phyloP scores from a whole-genome alignment of 2,329 filamentous ascomycete genomes.

The Massarina eburnea region DNA sequence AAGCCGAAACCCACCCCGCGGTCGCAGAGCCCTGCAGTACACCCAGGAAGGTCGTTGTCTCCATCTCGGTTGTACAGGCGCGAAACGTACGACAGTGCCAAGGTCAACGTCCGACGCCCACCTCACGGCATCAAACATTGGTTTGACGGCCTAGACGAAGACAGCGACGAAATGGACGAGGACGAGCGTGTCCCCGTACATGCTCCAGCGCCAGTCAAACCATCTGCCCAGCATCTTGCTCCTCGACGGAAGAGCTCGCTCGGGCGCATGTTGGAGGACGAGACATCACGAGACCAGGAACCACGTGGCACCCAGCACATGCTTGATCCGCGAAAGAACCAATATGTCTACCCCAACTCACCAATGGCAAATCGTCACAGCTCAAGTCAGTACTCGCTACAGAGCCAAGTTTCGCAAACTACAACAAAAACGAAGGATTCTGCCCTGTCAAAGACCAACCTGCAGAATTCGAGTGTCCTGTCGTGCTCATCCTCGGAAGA shows the following conservation, averaged over 20 bases:
- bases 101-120: slow-evolving; percentile 50
- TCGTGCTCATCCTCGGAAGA: slow-evolving; percentile 45
- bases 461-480: slow-evolving; percentile 42
- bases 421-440: slow-evolving; percentile 40
- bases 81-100: slow-evolving; percentile 49
- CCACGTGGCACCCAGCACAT: slow-evolving; percentile 17
- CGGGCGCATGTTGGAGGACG: slow-evolving; percentile 15
- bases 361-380: slow-evolving; percentile 25
- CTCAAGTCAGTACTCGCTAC: slow-evolving; percentile 33
- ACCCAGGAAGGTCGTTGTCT: slow-evolving; percentile 15
- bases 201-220: slow-evolving; percentile 14
- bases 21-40: slow-evolving; percentile 17
- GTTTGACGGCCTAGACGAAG: slow-evolving; percentile 52
- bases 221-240: slow-evolving; percentile 8
- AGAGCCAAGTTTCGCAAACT: slow-evolving; percentile 26
- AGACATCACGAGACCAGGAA: slow-evolving; percentile 7
- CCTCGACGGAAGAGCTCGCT: slow-evolving; percentile 23
- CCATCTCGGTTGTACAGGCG: slow-evolving; percentile 32
- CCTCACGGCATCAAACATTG: slow-evolving; percentile 54
- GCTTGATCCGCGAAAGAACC: slow-evolving; percentile 19
- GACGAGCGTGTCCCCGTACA: slow-evolving; percentile 14
- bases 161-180: slow-evolving; percentile 37
- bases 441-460: slow-evolving; percentile 32
- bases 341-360: slow-evolving; percentile 23
- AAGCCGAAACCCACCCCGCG: slow-evolving; percentile 27